These are phyloP conservation scores for Xylariaceae sp. DNA, from an alignment of 2,329 filamentous ascomycete species.

Conservation along the genomic window DNA sequence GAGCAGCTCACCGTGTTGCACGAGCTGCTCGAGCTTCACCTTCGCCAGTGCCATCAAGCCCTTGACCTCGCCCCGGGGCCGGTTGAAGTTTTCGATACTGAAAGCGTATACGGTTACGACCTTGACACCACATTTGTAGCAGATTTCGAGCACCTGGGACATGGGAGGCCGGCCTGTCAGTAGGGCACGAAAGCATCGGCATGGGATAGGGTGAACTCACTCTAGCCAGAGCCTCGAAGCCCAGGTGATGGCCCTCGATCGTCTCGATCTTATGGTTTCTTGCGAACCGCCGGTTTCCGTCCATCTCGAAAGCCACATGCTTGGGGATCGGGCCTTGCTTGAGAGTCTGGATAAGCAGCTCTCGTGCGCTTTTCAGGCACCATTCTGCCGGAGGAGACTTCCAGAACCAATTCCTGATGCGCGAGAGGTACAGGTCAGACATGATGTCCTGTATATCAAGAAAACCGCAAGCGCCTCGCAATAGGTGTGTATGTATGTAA, in stretches of 20 bases:
- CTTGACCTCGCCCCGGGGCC: slow-evolving; percentile 93
- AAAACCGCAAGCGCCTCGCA: slow-evolving; percentile 1
- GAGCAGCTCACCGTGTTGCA: slow-evolving; percentile 86
- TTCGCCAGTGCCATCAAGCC: slow-evolving; percentile 97
- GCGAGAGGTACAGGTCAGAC: slow-evolving; percentile 49
- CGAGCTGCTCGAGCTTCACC: slow-evolving; percentile 84
- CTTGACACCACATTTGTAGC: slow-evolving; percentile 95
- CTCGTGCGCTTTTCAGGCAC: slow-evolving; percentile 70
- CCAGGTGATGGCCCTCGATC: slow-evolving; percentile 89
- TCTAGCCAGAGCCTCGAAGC: slow-evolving; percentile 88
- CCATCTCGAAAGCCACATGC: slow-evolving; percentile 99
- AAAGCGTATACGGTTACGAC: slow-evolving; percentile 98
- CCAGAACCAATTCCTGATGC: slow-evolving; percentile 62
- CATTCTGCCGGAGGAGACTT: slow-evolving; percentile 90
- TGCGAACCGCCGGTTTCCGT: slow-evolving; percentile 92
- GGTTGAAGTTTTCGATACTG: slow-evolving; percentile 98
- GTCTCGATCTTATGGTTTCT: slow-evolving; percentile 89
- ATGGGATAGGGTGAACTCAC: slow-evolving; percentile 47
- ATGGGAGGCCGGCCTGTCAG: too few relatives aligned
- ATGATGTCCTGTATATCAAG: slow-evolving; percentile 34
- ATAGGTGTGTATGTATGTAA: not conserved
- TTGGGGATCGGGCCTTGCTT: slow-evolving; percentile 87
- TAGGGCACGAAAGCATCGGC: not conserved
- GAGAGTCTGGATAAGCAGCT: slow-evolving; percentile 81
- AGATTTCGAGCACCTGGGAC: slow-evolving; percentile 80